phyloP scores from a whole-genome alignment of 495 filamentous ascomycete species.

The Penicillium dipodomyicola region DNA sequence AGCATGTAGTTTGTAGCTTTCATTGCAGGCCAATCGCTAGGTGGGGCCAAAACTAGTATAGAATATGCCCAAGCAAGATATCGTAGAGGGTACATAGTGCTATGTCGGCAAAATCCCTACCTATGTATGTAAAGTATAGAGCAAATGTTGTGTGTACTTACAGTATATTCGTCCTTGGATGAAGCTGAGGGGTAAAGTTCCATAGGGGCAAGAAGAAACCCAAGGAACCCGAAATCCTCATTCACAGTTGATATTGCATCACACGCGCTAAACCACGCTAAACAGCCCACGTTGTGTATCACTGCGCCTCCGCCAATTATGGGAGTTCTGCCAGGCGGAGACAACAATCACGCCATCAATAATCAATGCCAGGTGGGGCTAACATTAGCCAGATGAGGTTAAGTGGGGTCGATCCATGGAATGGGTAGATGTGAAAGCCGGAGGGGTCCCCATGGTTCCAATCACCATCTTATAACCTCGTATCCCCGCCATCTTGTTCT shows the following conservation, averaged over 20 bases:
- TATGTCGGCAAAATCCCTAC: background rate
- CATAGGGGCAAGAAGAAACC: background rate
- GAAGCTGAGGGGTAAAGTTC: background rate
- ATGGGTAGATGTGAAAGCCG: background rate
- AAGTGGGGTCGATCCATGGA: background rate
- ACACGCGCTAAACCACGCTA: conserved; percentile 32
- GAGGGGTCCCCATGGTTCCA: too few relatives aligned
- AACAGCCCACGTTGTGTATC: conserved; percentile 27
- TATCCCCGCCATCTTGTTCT: conserved; percentile 13
- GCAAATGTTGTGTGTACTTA: too few relatives aligned
- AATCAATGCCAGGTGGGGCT: background rate
- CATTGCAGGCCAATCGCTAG: background rate
- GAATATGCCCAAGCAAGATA: background rate
- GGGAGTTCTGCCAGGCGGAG: conserved; percentile 35
- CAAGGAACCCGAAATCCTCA: background rate
- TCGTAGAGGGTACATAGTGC: background rate
- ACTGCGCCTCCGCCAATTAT: conserved; percentile 23
- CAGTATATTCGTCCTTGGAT: background rate
- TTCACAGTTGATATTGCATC: conserved; percentile 15
- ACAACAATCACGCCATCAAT: conserved; percentile 40
- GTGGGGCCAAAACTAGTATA: background rate
- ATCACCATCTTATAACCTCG: conserved; percentile 19
- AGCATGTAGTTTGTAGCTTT: background rate
- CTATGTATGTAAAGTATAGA: background rate
- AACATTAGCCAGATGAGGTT: background rate